Percentiles rank a stretch among this genome's conserved stretches.
phyloP scores from a whole-genome alignment of 805 yeast genomes.

The Spencermartinsiella europaea region DNA sequence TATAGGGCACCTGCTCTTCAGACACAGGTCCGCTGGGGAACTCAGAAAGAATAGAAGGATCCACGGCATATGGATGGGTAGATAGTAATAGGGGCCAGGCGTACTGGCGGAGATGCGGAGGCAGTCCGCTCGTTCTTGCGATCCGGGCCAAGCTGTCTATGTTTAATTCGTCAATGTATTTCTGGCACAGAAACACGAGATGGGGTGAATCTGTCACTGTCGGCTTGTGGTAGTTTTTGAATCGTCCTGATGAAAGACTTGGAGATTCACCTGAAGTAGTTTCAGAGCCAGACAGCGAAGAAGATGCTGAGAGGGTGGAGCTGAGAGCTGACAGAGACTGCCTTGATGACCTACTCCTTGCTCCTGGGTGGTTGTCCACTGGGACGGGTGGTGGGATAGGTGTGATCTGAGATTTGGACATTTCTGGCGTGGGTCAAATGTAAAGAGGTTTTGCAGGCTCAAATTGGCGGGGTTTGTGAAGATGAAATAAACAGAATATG shows the following conservation, averaged over 20 bases:
- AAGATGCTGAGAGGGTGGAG: conserved; percentile 22
- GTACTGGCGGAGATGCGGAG: conserved; percentile 68
- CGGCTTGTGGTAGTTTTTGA: conserved; percentile 35
- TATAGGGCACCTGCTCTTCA: conserved; percentile 22
- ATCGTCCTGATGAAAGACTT: conserved; percentile 18
- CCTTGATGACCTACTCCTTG: not conserved
- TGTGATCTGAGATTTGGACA: not conserved
- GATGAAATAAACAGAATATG: too few species aligned
- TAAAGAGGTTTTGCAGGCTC: too few species aligned
- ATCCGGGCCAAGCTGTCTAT: conserved; percentile 71
- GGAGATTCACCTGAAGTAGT: conserved; percentile 1
- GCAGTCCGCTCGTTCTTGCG: conserved; percentile 80
- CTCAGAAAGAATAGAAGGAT: conserved; percentile 69
- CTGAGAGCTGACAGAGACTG: conserved; percentile 16
- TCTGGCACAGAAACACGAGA: conserved; percentile 49
- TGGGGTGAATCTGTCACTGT: conserved; percentile 45
- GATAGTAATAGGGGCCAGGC: conserved; percentile 83
- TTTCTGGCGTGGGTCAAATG: too few species aligned
- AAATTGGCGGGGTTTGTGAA: too few species aligned
- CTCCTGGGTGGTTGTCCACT: not conserved
- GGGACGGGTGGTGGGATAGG: not conserved
- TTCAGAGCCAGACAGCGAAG: conserved; percentile 21
- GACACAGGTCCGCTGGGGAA: conserved; percentile 23
- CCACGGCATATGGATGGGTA: conserved; percentile 77
- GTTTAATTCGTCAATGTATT: conserved; percentile 54